Evolutionary conservation across 2,329 filamentous ascomycete genomes (phyloP).

Genomic region (Teratosphaeria viscida): DNA sequence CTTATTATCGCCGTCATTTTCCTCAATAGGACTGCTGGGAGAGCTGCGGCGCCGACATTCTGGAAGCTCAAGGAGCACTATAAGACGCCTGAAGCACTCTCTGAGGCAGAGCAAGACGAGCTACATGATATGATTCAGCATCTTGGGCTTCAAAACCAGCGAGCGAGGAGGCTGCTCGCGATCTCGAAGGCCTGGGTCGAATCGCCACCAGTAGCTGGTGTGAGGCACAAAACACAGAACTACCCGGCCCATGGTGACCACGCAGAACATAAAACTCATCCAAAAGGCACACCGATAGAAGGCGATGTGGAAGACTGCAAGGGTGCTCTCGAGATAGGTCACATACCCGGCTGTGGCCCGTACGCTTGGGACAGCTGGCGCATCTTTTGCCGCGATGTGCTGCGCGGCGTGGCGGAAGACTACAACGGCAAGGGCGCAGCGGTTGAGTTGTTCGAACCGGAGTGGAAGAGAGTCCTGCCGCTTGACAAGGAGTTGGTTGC

Average conservation of each 20-base stretch:
- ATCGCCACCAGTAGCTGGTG: constrained; percentile 49
- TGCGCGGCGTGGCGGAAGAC: constrained; percentile 55
- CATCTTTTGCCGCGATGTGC: constrained; percentile 77
- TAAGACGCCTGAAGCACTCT: constrained; percentile 55
- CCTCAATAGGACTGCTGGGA: constrained; percentile 69
- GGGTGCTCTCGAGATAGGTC: constrained; percentile 71
- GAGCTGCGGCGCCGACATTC: constrained; percentile 64
- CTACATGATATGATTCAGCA: constrained; percentile 55
- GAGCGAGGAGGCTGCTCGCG: constrained; percentile 56
- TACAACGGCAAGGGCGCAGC: constrained; percentile 51
- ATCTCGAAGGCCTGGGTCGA: constrained; percentile 61
- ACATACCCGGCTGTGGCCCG: constrained; percentile 63
- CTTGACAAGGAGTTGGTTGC: constrained; percentile 82
- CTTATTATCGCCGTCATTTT: constrained; percentile 76
- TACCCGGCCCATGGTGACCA: constrained; percentile 6
- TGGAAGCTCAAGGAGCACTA: constrained; percentile 57
- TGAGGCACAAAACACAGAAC: constrained; percentile 33
- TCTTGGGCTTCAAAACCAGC: constrained; percentile 59
- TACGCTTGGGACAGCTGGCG: constrained; percentile 88
- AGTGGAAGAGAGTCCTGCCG: constrained; percentile 82
- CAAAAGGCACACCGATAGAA: background rate
- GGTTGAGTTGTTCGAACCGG: constrained; percentile 54
- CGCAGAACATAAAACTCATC: background rate
- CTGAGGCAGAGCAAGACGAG: constrained; percentile 44
- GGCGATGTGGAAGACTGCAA: constrained; percentile 32